Evolutionary conservation across 2,329 filamentous ascomycete species (phyloP), one percentile per base, ranked within the genome.

Genomic region (Stagonosporopsis rhizophila): DNA sequence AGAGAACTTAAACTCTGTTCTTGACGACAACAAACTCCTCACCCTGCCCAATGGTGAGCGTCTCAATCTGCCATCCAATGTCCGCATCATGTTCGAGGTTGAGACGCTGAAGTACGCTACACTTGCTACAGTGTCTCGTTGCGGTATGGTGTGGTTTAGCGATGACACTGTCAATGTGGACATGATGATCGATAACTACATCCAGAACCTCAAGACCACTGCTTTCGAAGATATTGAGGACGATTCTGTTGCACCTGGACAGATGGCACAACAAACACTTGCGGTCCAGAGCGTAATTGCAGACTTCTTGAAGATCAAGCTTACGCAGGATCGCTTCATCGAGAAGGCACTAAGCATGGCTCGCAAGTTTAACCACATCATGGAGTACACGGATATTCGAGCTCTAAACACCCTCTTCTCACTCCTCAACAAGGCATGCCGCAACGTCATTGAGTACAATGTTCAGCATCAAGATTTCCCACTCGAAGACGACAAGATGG

Each of bases 91-190:
- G 93, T 99, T 99, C 71, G 95, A 99, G 80, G 95, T 99, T 32
- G 96, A 99, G 79, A 98, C 89, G 3, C 83, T 99, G 58, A 96
- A 96, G 74, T 99, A 99, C 74, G 95, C 95, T 34, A 99, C 95
- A 0, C 85, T 99, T 40, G 95, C 95, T 52, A 99, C 95, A n/a
- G 95, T 99, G 72, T 96, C 91, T 87, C 92, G 95, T 79, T 99
- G 95, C 75, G 95, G 95, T 83, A 99, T 99, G 95, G 96, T 99
- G 14, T 99, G 95, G 95, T 99, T 98, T 80, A 99, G 92, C 73
- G 94, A 97, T 69, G 96, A 99, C 72, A 98, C 93, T 25, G 94
- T 99, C 37, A 94, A 92, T 28, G 86, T 94, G 1, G 85, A 85
- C 64, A 96, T 99, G 90, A 90, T 98, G 87, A 89, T 98, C 37